These are phyloP conservation scores for Amauroascus niger DNA, from an alignment of 2,329 filamentous ascomycete species.

Conservation along the genomic window DNA sequence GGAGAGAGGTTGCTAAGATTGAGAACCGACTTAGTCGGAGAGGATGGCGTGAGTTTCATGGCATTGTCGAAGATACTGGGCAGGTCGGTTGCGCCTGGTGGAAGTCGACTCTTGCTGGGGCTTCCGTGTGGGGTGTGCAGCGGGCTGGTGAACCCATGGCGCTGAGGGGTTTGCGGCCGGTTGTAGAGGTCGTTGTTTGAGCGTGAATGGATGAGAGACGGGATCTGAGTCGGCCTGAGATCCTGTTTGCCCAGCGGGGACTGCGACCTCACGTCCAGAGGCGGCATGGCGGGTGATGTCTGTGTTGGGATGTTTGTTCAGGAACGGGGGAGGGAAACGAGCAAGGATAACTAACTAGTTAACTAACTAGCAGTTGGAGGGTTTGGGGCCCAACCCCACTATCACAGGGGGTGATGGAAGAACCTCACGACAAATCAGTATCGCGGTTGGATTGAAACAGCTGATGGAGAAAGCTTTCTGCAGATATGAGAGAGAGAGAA, in stretches of 20 bases:
- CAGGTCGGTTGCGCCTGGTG: slow-evolving; percentile 41
- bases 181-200: slow-evolving; percentile 40
- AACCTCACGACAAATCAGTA: background rate
- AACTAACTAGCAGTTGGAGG: background rate
- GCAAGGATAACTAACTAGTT: no score
- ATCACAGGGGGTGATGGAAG: background rate
- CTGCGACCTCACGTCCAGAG: slow-evolving; percentile 26
- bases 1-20: slow-evolving; percentile 35
- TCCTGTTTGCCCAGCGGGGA: slow-evolving; percentile 28
- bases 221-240: slow-evolving; percentile 37
- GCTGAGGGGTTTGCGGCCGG: slow-evolving; percentile 37
- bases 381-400: slow-evolving; percentile 7
- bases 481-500: background rate
- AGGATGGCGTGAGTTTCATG: slow-evolving; percentile 39
- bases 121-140: slow-evolving; percentile 42
- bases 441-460: no score
- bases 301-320: background rate
- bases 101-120: slow-evolving; percentile 41
- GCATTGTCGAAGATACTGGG: slow-evolving; percentile 44
- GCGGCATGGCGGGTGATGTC: slow-evolving; percentile 22
- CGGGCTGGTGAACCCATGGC: slow-evolving; percentile 41
- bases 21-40: slow-evolving; percentile 36
- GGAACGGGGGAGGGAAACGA: background rate
- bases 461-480: no score
- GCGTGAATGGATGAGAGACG: slow-evolving; percentile 41